phyloP scores from a whole-genome alignment of 441 rosid species.

The Gossypium lobatum region DNA sequence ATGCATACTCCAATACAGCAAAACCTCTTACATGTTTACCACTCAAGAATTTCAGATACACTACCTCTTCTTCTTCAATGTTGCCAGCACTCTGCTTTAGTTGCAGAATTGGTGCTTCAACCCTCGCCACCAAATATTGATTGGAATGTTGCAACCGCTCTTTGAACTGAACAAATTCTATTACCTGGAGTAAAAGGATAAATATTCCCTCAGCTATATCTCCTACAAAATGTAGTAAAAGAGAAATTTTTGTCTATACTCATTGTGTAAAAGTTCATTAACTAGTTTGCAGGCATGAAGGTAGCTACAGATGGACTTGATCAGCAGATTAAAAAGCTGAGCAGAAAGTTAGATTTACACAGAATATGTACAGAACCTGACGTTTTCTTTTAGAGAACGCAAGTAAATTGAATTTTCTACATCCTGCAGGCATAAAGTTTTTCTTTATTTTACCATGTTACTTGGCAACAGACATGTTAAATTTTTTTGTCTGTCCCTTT shows the following conservation, averaged over 20 bases:
- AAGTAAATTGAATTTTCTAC: not conserved
- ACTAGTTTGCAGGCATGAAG: not conserved
- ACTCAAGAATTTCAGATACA: not conserved
- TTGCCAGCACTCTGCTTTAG: constrained; percentile 73
- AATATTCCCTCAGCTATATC: constrained; percentile 1
- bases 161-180: constrained; percentile 96
- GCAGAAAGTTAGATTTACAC: not conserved
- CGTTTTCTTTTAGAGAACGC: not conserved
- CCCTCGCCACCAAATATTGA: constrained; percentile 71
- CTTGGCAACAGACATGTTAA: not conserved
- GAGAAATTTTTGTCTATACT: not conserved
- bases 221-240: not conserved
- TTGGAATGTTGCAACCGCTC: constrained; percentile 74
- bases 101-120: constrained; percentile 70
- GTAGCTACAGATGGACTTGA: not conserved
- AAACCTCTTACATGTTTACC: not conserved
- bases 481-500: not conserved
- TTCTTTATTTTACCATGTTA: not conserved
- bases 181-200: constrained; percentile 51
- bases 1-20: constrained; percentile 2
- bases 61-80: constrained; percentile 80
- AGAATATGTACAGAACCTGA: not conserved
- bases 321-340: not conserved
- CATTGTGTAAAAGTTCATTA: not conserved
- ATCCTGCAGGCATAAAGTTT: not conserved